Base-by-base conservation (phyloP, 2,329 filamentous ascomycete species). In the Colletotrichum eleusines region DNA sequence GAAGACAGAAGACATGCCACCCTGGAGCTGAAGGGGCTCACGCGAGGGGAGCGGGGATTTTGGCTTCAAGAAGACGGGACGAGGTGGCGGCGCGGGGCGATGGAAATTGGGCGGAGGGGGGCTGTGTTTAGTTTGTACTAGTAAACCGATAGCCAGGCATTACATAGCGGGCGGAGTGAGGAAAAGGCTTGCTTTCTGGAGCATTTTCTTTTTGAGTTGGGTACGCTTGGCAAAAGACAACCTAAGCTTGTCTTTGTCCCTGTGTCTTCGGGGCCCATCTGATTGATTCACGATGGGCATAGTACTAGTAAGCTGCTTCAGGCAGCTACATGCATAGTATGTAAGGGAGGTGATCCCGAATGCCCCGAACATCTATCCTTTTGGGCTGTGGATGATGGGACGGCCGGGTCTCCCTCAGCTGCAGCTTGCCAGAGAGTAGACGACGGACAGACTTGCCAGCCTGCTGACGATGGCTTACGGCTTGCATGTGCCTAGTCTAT, bases 401-500 rank as follows among this genome's bases (percentile, higher is more conserved):
- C n/a, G n/a, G n/a, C n/a, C n/a, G n/a, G n/a, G 31, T 33, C 31
- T 33, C 31, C 7, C 23, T 48, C 26, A 11, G 14, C 35, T 42
- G 40, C 11, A 35, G 50, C 23, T n/a, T 26, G 38, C 61, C 38
- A 51, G 55, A 26, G n/a, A 3, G 12, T 11, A 20, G 42, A 44
- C 42, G 42, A n/a, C 42, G 50, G 66, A 18, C 42, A 11, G 26
- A 57, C 33, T 20, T 42, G 23, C 31, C 67, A 67, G 42, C 40
- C 42, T 71, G 64, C 64, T 55, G 64, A 63, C 35, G 57, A 28
- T 53, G 68, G 68, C 68, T 71, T 71, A 71, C 58, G 68, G 68
- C 51, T 53, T 71, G 64, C 68, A 68, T 62, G n/a, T 40, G 9
- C 50, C 42, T 57, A 33, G 59, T 63, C 68, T 63, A 63, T 59